Evolutionary conservation across 2,329 filamentous ascomycete genomes (phyloP), one percentile per base, ranked within the genome.

Genomic region (Cladophialophora chaetospira): DNA sequence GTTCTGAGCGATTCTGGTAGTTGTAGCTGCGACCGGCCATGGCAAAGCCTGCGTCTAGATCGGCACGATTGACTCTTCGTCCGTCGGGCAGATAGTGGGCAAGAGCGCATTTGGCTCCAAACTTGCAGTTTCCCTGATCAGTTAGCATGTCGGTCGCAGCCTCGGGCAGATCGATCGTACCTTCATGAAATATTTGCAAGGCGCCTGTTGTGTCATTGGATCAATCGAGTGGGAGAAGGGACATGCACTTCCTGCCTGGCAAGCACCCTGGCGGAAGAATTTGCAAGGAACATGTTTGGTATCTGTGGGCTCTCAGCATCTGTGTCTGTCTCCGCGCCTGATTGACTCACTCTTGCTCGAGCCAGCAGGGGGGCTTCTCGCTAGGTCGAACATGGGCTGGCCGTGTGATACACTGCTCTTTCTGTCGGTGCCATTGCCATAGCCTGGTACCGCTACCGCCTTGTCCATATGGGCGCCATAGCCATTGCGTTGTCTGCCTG

Each of bases 151-250:
- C 60, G 53, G 29, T 51, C 13, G 26, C 25, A 19, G 42, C 6
- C 5, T 5, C 11, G 31, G 47, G 28, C 50, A 52, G 46, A 40
- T 40, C 19, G 44, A 43, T 72, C 78, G 67, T 78, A 96, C 91
- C 87, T 97, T 99, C 70, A 92, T 89, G 73, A 97, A 99, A 77
- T 97, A 99, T 77, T 97, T 99, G 86, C 94, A 99, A 10, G 85
- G 84, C 64, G 95, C 86, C 61, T 89, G 92, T 72, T 97, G 91
- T 49, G 88, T 84, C 36, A 91, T 85, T 26, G 86, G 83, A 71
- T 94, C 89, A 63, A 94, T 86, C 63, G 95, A 93, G 77, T 99
- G 94, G 68, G 91, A 90, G 76, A 97, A 99, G 36, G 94, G 94
- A 77, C 94, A 99, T 64, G 92, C 91, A 72, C 89, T 89, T 67